Evolutionary conservation across 371 early-diverging fungal genomes (phyloP).

Genomic region (Parasitella parasitica): DNA sequence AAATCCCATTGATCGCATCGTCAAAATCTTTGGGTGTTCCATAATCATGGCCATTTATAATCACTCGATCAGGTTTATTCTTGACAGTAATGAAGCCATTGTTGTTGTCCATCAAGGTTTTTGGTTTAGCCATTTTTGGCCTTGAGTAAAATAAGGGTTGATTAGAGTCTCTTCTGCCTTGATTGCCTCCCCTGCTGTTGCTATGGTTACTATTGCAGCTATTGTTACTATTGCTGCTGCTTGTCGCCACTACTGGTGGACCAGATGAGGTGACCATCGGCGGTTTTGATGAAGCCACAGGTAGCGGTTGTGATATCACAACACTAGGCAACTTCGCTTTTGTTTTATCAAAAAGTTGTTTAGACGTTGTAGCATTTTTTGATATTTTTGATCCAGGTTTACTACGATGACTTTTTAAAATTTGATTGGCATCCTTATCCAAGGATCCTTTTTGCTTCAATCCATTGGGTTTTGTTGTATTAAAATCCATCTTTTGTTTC

Average conservation of each 20-base stretch:
- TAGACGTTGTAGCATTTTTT: not conserved
- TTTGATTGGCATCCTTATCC: no score
- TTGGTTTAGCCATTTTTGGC: not conserved
- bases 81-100: not conserved
- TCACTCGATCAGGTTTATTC: conserved; percentile 14
- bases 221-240: not conserved
- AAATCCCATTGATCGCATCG: conserved; percentile 10
- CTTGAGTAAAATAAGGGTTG: not conserved
- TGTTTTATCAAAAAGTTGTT: not conserved
- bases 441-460: not conserved
- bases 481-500: not conserved
- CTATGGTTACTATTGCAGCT: not conserved
- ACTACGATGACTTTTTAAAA: not conserved
- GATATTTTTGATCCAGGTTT: not conserved
- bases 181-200: not conserved
- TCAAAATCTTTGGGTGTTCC: conserved; percentile 22
- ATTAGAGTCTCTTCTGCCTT: not conserved
- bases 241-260: not conserved
- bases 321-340: not conserved
- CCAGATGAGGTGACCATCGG: not conserved
- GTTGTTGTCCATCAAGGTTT: not conserved
- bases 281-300: not conserved
- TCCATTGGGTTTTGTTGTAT: not conserved
- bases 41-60: conserved; percentile 10
- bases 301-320: not conserved